Evolutionary conservation across 2,329 filamentous ascomycete species (phyloP).

Genomic region (Cordyceps cateniannulata): DNA sequence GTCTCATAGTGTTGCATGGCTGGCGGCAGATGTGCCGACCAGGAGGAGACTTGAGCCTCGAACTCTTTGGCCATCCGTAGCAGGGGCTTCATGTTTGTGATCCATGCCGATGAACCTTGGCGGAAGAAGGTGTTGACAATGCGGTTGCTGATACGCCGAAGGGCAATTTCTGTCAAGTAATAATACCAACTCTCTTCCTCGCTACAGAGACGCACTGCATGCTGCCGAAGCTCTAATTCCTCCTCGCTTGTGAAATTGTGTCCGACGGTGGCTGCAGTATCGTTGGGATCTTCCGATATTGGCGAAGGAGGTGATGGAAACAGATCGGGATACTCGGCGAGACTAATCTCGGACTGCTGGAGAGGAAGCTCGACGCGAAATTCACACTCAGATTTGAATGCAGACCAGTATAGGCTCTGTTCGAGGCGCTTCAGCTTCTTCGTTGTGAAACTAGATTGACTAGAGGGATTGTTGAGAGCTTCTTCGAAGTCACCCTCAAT

Average conservation of each 20-base stretch:
- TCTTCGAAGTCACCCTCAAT: conserved; percentile 13
- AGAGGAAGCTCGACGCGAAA: conserved; percentile 32
- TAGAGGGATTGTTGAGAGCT: conserved; percentile 5
- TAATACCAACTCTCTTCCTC: conserved; percentile 37
- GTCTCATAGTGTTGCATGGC: conserved; percentile 18
- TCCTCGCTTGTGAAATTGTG: conserved; percentile 8
- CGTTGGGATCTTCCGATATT: conserved; percentile 2
- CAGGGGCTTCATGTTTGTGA: conserved; percentile 15
- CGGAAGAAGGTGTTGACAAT: conserved; percentile 27
- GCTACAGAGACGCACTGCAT: conserved; percentile 17
- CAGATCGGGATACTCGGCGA: conserved; percentile 27
- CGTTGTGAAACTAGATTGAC: conserved; percentile 2
- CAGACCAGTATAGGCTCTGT: conserved; percentile 36
- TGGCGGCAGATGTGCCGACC: conserved; percentile 17
- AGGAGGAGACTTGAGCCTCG: conserved; percentile 19
- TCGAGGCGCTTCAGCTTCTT: conserved; percentile 25
- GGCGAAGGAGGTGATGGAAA: conserved; percentile 23
- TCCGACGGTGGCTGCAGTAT: background rate
- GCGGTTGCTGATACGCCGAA: conserved; percentile 34
- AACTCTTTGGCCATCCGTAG: conserved; percentile 20
- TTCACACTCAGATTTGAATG: conserved; percentile 37
- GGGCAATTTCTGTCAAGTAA: conserved; percentile 36
- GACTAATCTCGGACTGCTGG: conserved; percentile 28
- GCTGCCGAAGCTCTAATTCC: conserved; percentile 15
- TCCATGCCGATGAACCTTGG: conserved; percentile 16